phyloP scores from a whole-genome alignment of 1,284 basidiomycete genomes.

The Heliocybe sulcata region DNA sequence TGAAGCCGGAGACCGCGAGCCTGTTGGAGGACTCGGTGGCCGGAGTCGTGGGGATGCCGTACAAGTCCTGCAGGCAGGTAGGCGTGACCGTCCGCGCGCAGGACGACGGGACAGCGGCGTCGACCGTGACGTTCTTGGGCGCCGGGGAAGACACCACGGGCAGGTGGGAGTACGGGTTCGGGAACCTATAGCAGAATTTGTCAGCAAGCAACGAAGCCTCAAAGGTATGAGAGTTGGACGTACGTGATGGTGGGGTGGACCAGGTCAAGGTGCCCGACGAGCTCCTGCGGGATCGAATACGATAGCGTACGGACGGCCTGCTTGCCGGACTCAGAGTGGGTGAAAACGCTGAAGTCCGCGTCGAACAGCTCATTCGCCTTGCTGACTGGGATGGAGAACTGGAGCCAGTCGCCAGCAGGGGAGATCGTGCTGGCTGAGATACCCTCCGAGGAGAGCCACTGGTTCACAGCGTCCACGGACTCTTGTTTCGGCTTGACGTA shows the following conservation, averaged over 20 bases:
- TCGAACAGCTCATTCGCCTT: conserved; percentile 27
- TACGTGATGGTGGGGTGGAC: conserved; percentile 21
- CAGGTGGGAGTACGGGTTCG: neutral
- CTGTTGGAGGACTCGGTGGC: conserved; percentile 8
- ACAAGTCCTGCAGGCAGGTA: conserved; percentile 20
- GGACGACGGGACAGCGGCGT: conserved; percentile 11
- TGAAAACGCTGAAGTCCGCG: conserved; percentile 24
- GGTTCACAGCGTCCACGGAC: conserved; percentile 21
- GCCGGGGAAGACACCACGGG: neutral
- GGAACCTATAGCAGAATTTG: neutral
- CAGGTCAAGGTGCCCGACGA: conserved; percentile 25
- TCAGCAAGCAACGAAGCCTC: neutral
- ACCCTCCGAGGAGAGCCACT: conserved; percentile 25
- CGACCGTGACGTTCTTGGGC: neutral
- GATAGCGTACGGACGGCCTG: conserved; percentile 25
- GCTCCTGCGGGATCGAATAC: conserved; percentile 26
- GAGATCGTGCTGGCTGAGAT: conserved; percentile 14
- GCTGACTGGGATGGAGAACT: conserved; percentile 21
- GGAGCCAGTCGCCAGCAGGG: conserved; percentile 24
- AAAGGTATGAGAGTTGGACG: conserved; percentile 2
- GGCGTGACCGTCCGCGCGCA: conserved; percentile 16
- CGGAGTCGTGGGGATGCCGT: conserved; percentile 20
- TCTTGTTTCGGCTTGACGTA: conserved; percentile 27
- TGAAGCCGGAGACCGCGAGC: conserved; percentile 24
- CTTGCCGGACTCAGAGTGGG: conserved; percentile 21